Percentiles rank a stretch among this genome's conserved stretches.
These are phyloP conservation scores for Thozetella sp. DNA, from an alignment of 495 filamentous ascomycete genomes.

Conservation along the genomic window DNA sequence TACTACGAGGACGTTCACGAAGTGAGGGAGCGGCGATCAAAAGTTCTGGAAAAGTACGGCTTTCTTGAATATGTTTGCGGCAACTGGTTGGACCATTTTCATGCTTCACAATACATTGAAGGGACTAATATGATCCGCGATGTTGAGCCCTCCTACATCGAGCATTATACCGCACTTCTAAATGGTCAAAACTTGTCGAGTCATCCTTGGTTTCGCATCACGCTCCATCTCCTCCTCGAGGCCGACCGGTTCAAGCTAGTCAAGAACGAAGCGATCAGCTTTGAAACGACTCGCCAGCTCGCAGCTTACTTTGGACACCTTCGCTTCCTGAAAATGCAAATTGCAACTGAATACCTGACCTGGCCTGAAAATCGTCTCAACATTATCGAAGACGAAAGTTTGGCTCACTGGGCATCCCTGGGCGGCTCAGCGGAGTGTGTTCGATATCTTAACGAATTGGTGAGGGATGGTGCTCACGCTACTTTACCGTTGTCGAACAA, in stretches of 20 bases:
- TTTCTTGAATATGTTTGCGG: background rate
- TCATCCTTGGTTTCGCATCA: background rate
- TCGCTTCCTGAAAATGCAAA: background rate
- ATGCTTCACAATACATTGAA: background rate
- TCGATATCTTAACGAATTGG: background rate
- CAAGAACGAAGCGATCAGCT: background rate
- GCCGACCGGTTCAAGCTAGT: background rate
- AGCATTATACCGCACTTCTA: background rate
- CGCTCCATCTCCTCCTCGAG: background rate
- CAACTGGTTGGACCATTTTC: background rate
- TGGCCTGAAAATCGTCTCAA: too few species aligned
- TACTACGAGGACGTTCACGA: background rate
- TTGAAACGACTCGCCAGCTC: background rate
- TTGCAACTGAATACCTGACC: too few species aligned
- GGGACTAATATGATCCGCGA: background rate
- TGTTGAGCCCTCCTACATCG: background rate
- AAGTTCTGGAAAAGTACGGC: background rate
- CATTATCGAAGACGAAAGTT: background rate
- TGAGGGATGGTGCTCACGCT: background rate
- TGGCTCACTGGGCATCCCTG: background rate
- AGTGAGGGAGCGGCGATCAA: too few species aligned
- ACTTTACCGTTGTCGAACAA: background rate
- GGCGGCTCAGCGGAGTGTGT: background rate
- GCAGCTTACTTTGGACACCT: background rate
- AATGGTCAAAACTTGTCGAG: background rate